A percentile compares a stretch with the other conserved stretches of the same genome.
Evolutionary conservation across 1,284 basidiomycete species (phyloP).

Genomic region (Agroathelia rolfsii): DNA sequence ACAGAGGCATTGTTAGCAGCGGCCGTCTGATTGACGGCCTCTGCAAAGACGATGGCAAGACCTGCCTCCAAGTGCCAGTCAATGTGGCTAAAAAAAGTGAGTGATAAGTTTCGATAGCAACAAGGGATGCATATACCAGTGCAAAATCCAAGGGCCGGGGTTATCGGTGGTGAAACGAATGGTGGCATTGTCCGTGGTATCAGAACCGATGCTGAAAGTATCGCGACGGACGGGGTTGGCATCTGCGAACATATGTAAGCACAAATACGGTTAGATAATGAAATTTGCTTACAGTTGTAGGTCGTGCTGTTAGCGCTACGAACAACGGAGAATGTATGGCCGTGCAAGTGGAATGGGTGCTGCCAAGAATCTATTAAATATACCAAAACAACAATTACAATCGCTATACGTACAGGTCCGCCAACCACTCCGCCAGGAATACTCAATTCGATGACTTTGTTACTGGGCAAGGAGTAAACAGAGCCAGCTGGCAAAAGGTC

Average conservation of each 20-base stretch:
- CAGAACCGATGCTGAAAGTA: constrained; percentile 23
- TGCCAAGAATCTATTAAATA: neutral
- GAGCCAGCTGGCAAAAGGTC: constrained; percentile 7
- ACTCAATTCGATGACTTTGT: constrained; percentile 7
- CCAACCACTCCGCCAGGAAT: constrained; percentile 7
- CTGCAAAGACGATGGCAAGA: constrained; percentile 28
- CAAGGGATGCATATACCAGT: too few species aligned
- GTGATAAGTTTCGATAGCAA: constrained; percentile 1
- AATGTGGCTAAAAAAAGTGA: too few species aligned
- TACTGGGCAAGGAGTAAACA: constrained; percentile 6
- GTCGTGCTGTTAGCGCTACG: constrained; percentile 15
- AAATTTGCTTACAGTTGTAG: constrained; percentile 12
- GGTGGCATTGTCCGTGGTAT: constrained; percentile 19
- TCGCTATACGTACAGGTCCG: constrained; percentile 16
- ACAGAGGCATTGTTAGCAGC: constrained; percentile 11
- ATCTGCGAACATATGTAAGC: constrained; percentile 4
- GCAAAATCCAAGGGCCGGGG: constrained; percentile 37
- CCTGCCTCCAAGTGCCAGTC: constrained; percentile 18
- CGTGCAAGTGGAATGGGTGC: constrained; percentile 13
- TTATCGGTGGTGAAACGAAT: constrained; percentile 34
- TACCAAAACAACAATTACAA: neutral
- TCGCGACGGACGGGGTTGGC: constrained; percentile 23
- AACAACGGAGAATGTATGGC: constrained; percentile 22
- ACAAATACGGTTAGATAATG: neutral
- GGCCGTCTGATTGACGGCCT: too few species aligned